Base-by-base conservation (phyloP, 441 rosid species). In the Jatropha multifida region DNA sequence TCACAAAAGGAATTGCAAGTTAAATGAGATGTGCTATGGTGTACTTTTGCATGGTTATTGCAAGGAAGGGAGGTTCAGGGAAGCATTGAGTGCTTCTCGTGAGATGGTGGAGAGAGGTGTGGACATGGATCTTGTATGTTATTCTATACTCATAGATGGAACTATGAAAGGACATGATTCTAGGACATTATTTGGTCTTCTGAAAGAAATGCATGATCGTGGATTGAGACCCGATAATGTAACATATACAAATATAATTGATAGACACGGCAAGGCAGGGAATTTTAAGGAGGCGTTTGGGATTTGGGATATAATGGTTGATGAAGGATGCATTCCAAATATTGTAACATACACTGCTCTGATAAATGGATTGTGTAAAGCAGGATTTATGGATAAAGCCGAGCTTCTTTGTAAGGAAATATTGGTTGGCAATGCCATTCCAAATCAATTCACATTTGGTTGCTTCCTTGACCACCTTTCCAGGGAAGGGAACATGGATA, bases 21-120 rank as follows among this genome's bases (percentile, higher is more conserved):
- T 95, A 77, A 95, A 95, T 76, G 97, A 92, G 83, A 86, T 93
- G 83, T 95, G 99, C 68, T 93, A 89, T 62, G 82, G 97, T 69
- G 88, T 89, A 37, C 89, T 93, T 51, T 77, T 95, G 18, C 89
- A 83, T 52, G 98, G 98, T 58, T 93, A 85, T 78, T 90, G 97
- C 79, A 85, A 86, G 73, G 96, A 88, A 86, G 99, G 99, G 59
- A 88, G 86, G 82, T 65, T 95, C 49, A 76, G 81, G 49, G 96
- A 93, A 14, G 98, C 98, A 3, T 42, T 88, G 71, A 77, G 77
- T 69, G 83, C 87, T 73, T 90, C 90, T 77, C 74, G 77, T 46
- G 96, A 89, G 78, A 95, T 93, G 98, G 80, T 88, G 41, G 82
- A 79, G 77, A 81, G 94, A 82, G 94, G 97, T 32, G 80, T 93